Evolutionary conservation across 345 rosid species (phyloP), one percentile per base, ranked within the genome.

Genomic region (Lepidium sativum): DNA sequence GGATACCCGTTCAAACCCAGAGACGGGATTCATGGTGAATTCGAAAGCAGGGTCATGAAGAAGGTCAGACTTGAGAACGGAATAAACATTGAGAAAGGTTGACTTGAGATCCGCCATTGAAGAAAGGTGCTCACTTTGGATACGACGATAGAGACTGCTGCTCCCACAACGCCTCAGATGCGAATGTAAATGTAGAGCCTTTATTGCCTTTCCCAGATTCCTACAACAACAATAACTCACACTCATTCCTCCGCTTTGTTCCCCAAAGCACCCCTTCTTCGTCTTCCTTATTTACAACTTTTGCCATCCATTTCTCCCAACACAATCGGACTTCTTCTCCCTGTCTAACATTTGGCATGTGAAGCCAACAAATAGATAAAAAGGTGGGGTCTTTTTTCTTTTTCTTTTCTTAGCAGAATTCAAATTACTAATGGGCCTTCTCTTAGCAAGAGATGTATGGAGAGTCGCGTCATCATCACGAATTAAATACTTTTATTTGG

Each of bases 1-100:
- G n/a, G 32, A 1, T 3, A 84, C 98, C 72, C 77, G 71, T 0
- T 86, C 85, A 50, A 50, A 92, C 88, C 98, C 98, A 89, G 67
- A 78, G 83, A 39, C 91, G 84, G 37, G 97, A 81, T 72, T 72
- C 86, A 38, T 86, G 78, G 83, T 72, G 82, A 87, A 89, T 50
- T 87, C 96, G 74, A 89, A 92, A 53, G 94, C 78, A 52, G 97
- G 88, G 43, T 92, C 98, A 13, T 81, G 45, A 14, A 92, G 87
- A 40, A 92, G 88, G 72, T 87, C 95, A 34, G 75, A 73, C 76
- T 89, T 92, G 59, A 92, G 82, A 15, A 60, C 54, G 13, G 78
- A 52, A 69, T 86, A 92, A 9, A 78, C 87, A 8, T 79, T 42
- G 71, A 81, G 57, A 77, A 88, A 94, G 38, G 80, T 79, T 38